These are phyloP conservation scores for Emericellopsis terricola DNA, from an alignment of 495 filamentous ascomycete genomes.

Conservation along the genomic window DNA sequence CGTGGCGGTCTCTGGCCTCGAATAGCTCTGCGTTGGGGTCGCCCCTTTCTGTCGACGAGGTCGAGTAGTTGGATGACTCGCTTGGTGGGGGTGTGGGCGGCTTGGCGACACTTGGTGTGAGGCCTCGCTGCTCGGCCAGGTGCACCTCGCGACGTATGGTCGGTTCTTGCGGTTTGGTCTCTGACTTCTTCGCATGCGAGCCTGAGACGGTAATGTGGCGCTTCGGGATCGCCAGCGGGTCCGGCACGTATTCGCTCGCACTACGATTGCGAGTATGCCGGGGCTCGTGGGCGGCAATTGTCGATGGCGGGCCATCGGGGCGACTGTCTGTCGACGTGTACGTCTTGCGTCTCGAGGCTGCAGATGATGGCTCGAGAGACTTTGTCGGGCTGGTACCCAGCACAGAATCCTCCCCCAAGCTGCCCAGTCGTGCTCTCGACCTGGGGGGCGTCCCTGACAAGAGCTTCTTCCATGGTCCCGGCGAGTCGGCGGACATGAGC, in stretches of 20 bases:
- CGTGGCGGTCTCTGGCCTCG: slow-evolving; percentile 38
- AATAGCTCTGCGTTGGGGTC: slow-evolving; percentile 35
- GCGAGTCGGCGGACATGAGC: slow-evolving; percentile 50
- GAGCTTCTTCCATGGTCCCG: slow-evolving; percentile 48
- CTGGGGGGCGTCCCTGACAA: slow-evolving; percentile 6
- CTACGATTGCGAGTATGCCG: slow-evolving; percentile 47
- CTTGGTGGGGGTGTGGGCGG: slow-evolving; percentile 61
- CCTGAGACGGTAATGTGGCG: slow-evolving; percentile 59
- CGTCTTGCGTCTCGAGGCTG: slow-evolving; percentile 26
- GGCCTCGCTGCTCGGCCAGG: slow-evolving; percentile 57
- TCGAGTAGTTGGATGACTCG: slow-evolving; percentile 27
- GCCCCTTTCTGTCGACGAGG: slow-evolving; percentile 14
- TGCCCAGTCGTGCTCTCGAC: slow-evolving; percentile 5
- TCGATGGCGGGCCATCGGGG: slow-evolving; percentile 1
- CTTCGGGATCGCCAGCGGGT: slow-evolving; percentile 43
- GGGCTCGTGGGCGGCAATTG: slow-evolving; percentile 11
- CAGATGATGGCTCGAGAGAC: not conserved
- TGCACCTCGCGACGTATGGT: slow-evolving; percentile 65
- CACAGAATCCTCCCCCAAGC: slow-evolving; percentile 30
- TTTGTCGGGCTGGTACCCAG: slow-evolving; percentile 17
- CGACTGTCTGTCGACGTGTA: slow-evolving; percentile 24
- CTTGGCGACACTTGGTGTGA: slow-evolving; percentile 36
- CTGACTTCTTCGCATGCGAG: slow-evolving; percentile 23
- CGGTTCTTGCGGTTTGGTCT: slow-evolving; percentile 19
- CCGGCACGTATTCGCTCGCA: slow-evolving; percentile 72